Base-by-base conservation (phyloP, 768 basidiomycete genomes). In the Lactarius akahatsu region DNA sequence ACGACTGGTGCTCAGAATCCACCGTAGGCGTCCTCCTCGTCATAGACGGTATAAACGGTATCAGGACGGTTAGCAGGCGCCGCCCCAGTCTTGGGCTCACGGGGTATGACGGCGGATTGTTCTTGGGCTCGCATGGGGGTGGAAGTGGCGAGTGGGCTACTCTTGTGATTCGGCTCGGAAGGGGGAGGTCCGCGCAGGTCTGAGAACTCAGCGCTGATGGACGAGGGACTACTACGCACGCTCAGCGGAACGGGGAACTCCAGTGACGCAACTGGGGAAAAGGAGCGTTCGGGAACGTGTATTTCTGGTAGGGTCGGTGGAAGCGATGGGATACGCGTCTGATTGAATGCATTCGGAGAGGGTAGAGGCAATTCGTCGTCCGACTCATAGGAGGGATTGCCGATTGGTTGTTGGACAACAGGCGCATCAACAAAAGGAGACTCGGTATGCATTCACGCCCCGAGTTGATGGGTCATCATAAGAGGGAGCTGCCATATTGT, bases 11-110 rank as follows among this genome's bases (percentile, higher is more conserved):
- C 55, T 81, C 77, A 90, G 73, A 90, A 83, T 36, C 88, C 89
- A 30, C 82, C 86, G 70, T 91, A 91, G 56, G 85, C 87, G 69
- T 91, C 89, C 34, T 85, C 85, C 40, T 83, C 82, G 69, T 86
- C 81, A 69, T 89, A 90, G 62, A 80, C 43, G 54, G 79, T 81
- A 65, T 79, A 80, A 43, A 85, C 76, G 15, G 85, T 86, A 26
- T 78, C 74, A 15, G 84, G 83, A 59, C 84, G 77, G 73, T 78
- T 77, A 56, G 76, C 72, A 45, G 54, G 4, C 36, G 61, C 59
- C 2, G 54, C 67, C 36, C 61, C 62, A 23, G 56, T 67, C 68
- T 52, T 63, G 60, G 38, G 57, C 57, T 61, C 65, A 66, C 56
- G 68, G 61, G 58, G 71, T 60, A 60, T 60, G 28, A 20, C n/a